Evolutionary conservation across 2,329 filamentous ascomycete genomes (phyloP).

Genomic region (Aspergillus tanneri): DNA sequence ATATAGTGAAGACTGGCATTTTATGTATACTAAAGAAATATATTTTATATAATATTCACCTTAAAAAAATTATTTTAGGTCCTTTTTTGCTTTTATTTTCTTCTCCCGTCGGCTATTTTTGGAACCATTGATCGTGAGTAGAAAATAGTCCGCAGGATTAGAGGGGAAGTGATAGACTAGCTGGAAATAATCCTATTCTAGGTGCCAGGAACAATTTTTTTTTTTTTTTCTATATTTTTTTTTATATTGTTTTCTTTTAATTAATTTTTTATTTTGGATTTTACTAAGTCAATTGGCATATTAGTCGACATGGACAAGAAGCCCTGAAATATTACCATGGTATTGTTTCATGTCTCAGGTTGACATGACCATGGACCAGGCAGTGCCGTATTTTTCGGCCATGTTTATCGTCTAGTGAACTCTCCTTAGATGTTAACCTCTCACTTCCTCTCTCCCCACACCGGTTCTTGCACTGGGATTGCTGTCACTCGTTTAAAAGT

Average conservation of each 20-base stretch:
- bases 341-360: not conserved
- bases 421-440: not conserved
- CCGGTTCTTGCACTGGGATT: not conserved
- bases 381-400: not conserved
- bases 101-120: not conserved
- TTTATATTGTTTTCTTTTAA: no score
- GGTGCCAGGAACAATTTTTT: no score
- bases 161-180: not conserved
- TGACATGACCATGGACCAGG: not conserved
- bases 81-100: not conserved
- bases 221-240: no score
- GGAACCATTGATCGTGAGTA: not conserved
- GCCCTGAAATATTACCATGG: not conserved
- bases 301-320: no score
- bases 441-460: not conserved
- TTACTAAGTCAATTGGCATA: no score
- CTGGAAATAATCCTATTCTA: not conserved
- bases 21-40: slow-evolving; percentile 7
- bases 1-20: slow-evolving; percentile 17
- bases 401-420: not conserved
- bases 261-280: no score
- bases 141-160: not conserved
- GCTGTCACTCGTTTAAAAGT: not conserved
- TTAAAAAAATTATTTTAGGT: not conserved
- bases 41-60: slow-evolving; percentile 1